Conservation (phyloP, 1,284 basidiomycete species). For the Pascua sp. region DNA sequence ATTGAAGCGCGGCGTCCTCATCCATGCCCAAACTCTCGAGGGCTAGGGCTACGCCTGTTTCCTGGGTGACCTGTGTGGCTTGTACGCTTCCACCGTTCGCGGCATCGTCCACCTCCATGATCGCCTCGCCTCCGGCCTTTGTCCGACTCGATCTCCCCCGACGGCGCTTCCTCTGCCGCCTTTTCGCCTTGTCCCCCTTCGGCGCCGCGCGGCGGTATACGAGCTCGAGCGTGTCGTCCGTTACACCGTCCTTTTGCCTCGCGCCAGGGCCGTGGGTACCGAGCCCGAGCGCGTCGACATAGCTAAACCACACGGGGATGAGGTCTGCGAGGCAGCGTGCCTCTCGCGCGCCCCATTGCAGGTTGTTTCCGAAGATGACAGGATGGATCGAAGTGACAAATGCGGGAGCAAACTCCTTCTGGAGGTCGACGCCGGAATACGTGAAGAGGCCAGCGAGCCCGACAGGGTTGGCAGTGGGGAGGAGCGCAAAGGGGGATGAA, state of each 20-base stretch:
- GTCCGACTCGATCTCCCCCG: slow-evolving; percentile 8
- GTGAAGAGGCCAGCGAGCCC: slow-evolving; percentile 51
- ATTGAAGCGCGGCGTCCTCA: slow-evolving; percentile 25
- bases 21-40: slow-evolving; percentile 1
- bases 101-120: not conserved
- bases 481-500: not conserved
- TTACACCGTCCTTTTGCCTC: slow-evolving; percentile 14
- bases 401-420: slow-evolving; percentile 54
- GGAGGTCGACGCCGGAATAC: slow-evolving; percentile 55
- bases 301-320: slow-evolving; percentile 34
- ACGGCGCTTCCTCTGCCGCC: slow-evolving; percentile 1
- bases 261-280: slow-evolving; percentile 16
- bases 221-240: slow-evolving; percentile 43
- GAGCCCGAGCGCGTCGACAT: slow-evolving; percentile 41
- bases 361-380: slow-evolving; percentile 42
- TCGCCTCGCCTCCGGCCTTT: not conserved
- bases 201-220: slow-evolving; percentile 45
- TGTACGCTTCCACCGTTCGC: not conserved
- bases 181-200: slow-evolving; percentile 22
- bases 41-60: too few species aligned
- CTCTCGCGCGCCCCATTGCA: slow-evolving; percentile 25
- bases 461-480: not conserved
- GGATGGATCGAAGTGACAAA: slow-evolving; percentile 59
- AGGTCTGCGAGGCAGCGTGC: slow-evolving; percentile 38
- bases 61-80: too few species aligned